Evolutionary conservation across 2,329 filamentous ascomycete species (phyloP).

Genomic region (Alternaria incomplexa): DNA sequence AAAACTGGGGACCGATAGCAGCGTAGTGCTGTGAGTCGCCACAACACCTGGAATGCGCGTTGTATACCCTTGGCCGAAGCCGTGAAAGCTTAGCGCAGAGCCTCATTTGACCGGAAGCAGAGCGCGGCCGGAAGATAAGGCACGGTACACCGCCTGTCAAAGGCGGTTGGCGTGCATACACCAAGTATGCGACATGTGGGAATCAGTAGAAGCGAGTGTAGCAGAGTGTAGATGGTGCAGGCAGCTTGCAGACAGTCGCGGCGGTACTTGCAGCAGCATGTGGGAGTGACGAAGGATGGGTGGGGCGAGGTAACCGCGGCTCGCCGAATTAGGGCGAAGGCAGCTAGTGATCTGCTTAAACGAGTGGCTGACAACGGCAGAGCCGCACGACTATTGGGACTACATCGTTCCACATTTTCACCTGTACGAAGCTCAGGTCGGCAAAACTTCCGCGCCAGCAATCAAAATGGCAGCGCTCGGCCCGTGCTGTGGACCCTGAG

Average conservation of each 20-base stretch:
- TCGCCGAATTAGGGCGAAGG: slow-evolving; percentile 25
- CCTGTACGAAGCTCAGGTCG: not conserved
- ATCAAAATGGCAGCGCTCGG: slow-evolving; percentile 8
- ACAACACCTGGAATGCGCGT: slow-evolving; percentile 20
- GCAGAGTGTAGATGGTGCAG: slow-evolving; percentile 10
- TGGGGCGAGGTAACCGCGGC: slow-evolving; percentile 20
- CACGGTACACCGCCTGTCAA: slow-evolving; percentile 18
- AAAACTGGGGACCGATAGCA: slow-evolving; percentile 34
- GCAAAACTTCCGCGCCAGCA: slow-evolving; percentile 15
- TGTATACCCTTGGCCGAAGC: slow-evolving; percentile 26
- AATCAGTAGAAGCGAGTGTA: slow-evolving; percentile 14
- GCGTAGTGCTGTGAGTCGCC: slow-evolving; percentile 27
- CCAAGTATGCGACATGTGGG: slow-evolving; percentile 7
- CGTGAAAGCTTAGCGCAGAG: slow-evolving; percentile 19
- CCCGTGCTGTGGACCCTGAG: slow-evolving; percentile 29
- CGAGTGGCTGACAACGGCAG: slow-evolving; percentile 14
- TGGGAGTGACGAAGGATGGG: slow-evolving; percentile 25
- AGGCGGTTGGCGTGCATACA: slow-evolving; percentile 10
- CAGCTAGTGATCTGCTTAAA: slow-evolving; percentile 1
- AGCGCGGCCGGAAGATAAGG: slow-evolving; percentile 32
- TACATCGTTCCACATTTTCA: slow-evolving; percentile 3
- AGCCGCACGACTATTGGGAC: slow-evolving; percentile 14
- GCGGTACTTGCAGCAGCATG: slow-evolving; percentile 1
- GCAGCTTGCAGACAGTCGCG: slow-evolving; percentile 18
- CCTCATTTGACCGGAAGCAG: slow-evolving; percentile 24